These are phyloP conservation scores for Exophiala oligosperma DNA, from an alignment of 2,329 filamentous ascomycete species.

Conservation along the genomic window DNA sequence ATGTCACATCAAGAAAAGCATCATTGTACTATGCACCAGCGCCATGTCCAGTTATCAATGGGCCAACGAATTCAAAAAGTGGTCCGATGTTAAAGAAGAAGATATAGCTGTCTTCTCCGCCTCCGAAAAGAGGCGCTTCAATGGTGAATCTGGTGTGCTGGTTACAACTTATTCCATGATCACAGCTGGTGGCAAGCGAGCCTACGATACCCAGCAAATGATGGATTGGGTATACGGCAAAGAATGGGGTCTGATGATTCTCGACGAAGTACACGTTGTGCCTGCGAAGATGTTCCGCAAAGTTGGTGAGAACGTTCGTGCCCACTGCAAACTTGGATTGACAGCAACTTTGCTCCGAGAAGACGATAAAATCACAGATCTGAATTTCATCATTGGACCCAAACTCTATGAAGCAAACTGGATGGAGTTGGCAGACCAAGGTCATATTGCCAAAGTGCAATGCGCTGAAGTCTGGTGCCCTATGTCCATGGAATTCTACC, in stretches of 20 bases:
- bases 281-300: constrained; percentile 95
- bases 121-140: constrained; percentile 83
- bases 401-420: constrained; percentile 99
- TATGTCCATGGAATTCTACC: constrained; percentile 98
- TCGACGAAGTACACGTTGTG: constrained; percentile 97
- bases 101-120: constrained; percentile 95
- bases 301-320: constrained; percentile 89
- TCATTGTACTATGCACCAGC: constrained; percentile 92
- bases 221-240: constrained; percentile 88
- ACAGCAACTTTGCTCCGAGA: constrained; percentile 93
- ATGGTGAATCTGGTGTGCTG: constrained; percentile 89
- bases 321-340: constrained; percentile 90
- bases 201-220: constrained; percentile 93
- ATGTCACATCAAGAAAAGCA: constrained; percentile 95
- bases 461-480: constrained; percentile 99
- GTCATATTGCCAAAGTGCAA: constrained; percentile 94
- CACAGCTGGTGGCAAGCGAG: constrained; percentile 75
- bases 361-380: constrained; percentile 95
- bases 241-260: constrained; percentile 96
- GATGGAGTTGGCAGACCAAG: constrained; percentile 97
- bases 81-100: constrained; percentile 95
- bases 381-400: constrained; percentile 96
- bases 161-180: constrained; percentile 99
- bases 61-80: constrained; percentile 94
- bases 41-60: constrained; percentile 98